These are phyloP conservation scores for Butyriboletus loyo DNA, from an alignment of 768 basidiomycete species.

Conservation along the genomic window DNA sequence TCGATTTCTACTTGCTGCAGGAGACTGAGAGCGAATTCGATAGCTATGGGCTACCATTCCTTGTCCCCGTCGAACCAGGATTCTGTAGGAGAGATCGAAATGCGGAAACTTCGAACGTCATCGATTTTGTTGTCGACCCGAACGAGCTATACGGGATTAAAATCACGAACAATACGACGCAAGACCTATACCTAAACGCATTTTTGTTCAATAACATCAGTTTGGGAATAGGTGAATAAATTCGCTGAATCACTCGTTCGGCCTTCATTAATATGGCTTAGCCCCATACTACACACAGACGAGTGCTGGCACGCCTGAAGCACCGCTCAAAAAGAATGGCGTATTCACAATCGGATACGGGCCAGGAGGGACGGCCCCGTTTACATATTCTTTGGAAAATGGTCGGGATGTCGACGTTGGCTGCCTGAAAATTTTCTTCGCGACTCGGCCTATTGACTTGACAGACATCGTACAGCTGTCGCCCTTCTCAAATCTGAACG, in stretches of 20 bases:
- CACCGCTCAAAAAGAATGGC: constrained; percentile 5
- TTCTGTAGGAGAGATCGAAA: constrained; percentile 1
- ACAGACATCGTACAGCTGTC: constrained; percentile 32
- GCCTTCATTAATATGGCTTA: not conserved
- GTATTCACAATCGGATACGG: constrained; percentile 42
- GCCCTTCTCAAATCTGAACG: constrained; percentile 22
- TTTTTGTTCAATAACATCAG: constrained; percentile 44
- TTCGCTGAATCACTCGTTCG: not conserved
- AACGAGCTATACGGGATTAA: constrained; percentile 25
- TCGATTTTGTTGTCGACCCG: constrained; percentile 25
- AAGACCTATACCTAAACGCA: constrained; percentile 35
- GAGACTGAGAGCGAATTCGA: not conserved
- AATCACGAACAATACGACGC: constrained; percentile 7
- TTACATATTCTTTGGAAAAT: constrained; percentile 2
- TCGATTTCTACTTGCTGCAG: constrained; percentile 12
- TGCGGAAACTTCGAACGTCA: not conserved
- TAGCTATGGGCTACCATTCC: not conserved
- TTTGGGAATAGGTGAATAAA: constrained; percentile 32
- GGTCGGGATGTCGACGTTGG: constrained; percentile 34
- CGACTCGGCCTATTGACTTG: constrained; percentile 30
- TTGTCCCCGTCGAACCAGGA: not conserved
- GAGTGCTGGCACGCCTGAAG: not conserved
- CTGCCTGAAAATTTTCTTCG: constrained; percentile 31
- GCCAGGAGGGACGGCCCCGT: constrained; percentile 17
- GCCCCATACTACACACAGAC: constrained; percentile 9